Evolutionary conservation across 1,139 yeast species (phyloP), one percentile per base, ranked within the genome.

Genomic region (Pichia sp.): DNA sequence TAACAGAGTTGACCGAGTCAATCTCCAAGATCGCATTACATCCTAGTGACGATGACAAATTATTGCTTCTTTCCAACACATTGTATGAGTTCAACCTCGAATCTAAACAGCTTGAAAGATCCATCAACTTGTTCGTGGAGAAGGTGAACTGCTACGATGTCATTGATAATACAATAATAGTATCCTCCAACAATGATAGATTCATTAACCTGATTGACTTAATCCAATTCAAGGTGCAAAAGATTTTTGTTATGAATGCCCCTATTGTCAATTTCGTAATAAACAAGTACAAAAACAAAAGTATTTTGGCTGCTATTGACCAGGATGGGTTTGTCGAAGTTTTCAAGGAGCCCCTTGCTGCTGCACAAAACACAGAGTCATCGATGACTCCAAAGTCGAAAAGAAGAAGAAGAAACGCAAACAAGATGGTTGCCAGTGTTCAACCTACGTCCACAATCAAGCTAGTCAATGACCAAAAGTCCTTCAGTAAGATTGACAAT

Each of bases 131-230:
- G 19, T 59, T 75, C 42, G 70, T 78, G 8, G 67, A 79, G 13
- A 69, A 73, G 49, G 64, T 57, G 15, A 54, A 56, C 23, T 51
- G 56, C 42, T 56, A 45, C 13, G 52, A 59, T 47, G 2, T 57
- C 4, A 13, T 44, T 40, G 43, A 72, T 6, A 82, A 77, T 51
- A 47, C 45, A 19, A 79, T 87, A 61, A 67, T 87, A 53, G 82
- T 93, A 1, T 81, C 86, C 56, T 95, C 97, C 1, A 73, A 73
- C 41, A 84, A 82, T 58, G 97, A 90, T 68, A 78, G 97, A 62
- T 89, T 88, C 67, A 76, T 90, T 62, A 90, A 88, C 67, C 73
- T 87, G 54, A 83, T 85, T 64, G 82, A 85, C 16, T 60, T 82
- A 8, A 62, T 72, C 10, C 73, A 72, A 53, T 72, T 72, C 47